Evolutionary conservation across 495 filamentous ascomycete species (phyloP).

Genomic region (Hypoxylon lienhwacheense): DNA sequence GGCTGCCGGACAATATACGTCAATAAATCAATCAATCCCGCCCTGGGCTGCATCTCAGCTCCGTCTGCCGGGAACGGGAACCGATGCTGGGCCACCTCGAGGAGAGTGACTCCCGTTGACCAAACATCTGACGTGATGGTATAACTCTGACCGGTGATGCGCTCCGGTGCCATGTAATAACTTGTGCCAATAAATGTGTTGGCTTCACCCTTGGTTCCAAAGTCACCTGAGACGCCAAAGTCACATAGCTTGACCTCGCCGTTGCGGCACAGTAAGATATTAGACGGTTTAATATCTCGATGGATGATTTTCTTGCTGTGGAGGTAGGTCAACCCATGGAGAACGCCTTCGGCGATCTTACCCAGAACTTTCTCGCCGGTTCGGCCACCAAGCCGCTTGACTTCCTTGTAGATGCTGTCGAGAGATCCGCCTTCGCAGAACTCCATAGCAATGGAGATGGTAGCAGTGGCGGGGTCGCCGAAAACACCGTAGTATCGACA

Average conservation of each 20-base stretch:
- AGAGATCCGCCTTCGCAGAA: slow-evolving; percentile 96
- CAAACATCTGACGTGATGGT: slow-evolving; percentile 99
- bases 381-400: slow-evolving; percentile 89
- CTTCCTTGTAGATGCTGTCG: slow-evolving; percentile 94
- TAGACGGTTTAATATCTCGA: slow-evolving; percentile 97
- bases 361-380: slow-evolving; percentile 98
- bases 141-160: slow-evolving; percentile 95
- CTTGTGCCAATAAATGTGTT: slow-evolving; percentile 99
- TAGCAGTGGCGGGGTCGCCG: slow-evolving; percentile 86
- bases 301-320: slow-evolving; percentile 97
- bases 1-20: slow-evolving; percentile 97
- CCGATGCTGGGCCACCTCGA: slow-evolving; percentile 96
- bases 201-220: slow-evolving; percentile 96
- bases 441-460: slow-evolving; percentile 98
- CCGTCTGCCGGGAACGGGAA: slow-evolving; percentile 98
- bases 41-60: slow-evolving; percentile 81
- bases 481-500: slow-evolving; percentile 97
- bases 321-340: slow-evolving; percentile 94
- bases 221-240: slow-evolving; percentile 96
- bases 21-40: slow-evolving; percentile 88
- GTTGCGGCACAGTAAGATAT: slow-evolving; percentile 89
- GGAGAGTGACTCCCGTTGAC: slow-evolving; percentile 91
- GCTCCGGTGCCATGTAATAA: slow-evolving; percentile 99
- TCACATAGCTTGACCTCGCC: slow-evolving; percentile 97
- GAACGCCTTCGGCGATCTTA: slow-evolving; percentile 93